Percentiles rank a stretch among this genome's conserved stretches.
Conservation (phyloP, 2,329 filamentous ascomycete genomes). For the Talaromyces marneffei region DNA sequence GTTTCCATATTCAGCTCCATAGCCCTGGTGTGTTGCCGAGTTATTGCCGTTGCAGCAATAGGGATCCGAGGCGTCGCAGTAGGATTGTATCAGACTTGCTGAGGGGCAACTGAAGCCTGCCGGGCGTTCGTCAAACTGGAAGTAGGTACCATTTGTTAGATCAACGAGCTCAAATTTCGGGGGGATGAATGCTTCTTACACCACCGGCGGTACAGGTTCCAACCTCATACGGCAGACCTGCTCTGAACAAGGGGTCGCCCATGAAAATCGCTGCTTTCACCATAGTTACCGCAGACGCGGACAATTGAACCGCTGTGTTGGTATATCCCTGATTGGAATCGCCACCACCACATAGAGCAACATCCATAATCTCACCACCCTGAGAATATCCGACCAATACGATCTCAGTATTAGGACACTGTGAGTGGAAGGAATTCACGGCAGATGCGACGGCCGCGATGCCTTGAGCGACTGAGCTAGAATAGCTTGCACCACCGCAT, state of each 20-base stretch:
- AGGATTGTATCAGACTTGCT: conserved; percentile 55
- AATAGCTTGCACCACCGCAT: conserved; percentile 57
- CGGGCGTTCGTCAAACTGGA: conserved; percentile 56
- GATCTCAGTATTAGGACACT: conserved; percentile 53
- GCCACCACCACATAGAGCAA: conserved; percentile 55
- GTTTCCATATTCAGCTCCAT: conserved; percentile 55
- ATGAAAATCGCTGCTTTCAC: conserved; percentile 62
- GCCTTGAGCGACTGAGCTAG: conserved; percentile 53
- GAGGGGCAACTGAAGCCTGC: conserved; percentile 54
- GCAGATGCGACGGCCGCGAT: conserved; percentile 54
- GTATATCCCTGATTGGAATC: conserved; percentile 44
- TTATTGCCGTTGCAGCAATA: conserved; percentile 63
- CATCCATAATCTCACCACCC: conserved; percentile 59
- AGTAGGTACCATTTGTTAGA: background rate
- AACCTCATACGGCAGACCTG: conserved; percentile 54
- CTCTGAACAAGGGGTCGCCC: conserved; percentile 56
- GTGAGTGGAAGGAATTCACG: conserved; percentile 53
- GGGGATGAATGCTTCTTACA: conserved; percentile 42
- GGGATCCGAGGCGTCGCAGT: conserved; percentile 59
- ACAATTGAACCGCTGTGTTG: conserved; percentile 41
- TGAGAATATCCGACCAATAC: conserved; percentile 60
- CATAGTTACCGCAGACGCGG: conserved; percentile 46
- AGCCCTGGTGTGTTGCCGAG: conserved; percentile 55
- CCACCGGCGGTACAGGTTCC: conserved; percentile 55
- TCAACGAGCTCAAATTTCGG: background rate